Conservation (phyloP, 495 filamentous ascomycete genomes). For the Coniosporium apollinis region DNA sequence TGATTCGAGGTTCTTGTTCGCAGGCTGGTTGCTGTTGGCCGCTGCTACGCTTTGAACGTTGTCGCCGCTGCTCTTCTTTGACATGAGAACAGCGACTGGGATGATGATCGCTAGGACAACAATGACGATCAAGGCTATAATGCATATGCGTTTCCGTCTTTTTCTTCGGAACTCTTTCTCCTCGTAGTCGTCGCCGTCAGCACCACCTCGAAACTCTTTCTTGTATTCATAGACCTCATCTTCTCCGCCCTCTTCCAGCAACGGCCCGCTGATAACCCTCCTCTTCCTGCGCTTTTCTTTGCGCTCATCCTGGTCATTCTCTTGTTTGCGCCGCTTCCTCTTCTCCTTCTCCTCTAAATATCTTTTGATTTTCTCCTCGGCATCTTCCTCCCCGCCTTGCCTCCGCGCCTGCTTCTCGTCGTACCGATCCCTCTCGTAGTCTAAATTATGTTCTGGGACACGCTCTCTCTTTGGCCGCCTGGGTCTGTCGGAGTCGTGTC, state of each 20-base stretch:
- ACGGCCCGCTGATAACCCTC: constrained; percentile 22
- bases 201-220: constrained; percentile 17
- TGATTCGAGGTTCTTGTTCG: constrained; percentile 39
- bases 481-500: no score
- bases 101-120: constrained; percentile 57
- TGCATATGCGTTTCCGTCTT: constrained; percentile 15
- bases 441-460: no score
- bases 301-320: constrained; percentile 5
- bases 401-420: no score
- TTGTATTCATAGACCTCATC: constrained; percentile 17
- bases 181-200: constrained; percentile 15
- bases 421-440: no score
- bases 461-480: no score
- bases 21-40: constrained; percentile 19
- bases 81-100: constrained; percentile 52
- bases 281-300: constrained; percentile 12
- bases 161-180: constrained; percentile 18
- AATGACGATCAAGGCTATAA: constrained; percentile 22
- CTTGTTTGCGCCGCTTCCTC: constrained; percentile 19
- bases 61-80: constrained; percentile 38
- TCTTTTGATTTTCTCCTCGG: no score
- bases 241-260: constrained; percentile 20
- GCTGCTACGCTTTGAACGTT: no score
- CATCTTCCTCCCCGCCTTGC: no score
- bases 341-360: constrained; percentile 17